A percentile compares a stretch with the other conserved stretches of the same genome.
Evolutionary conservation across 805 yeast genomes (phyloP).

Genomic region (Yueomyces sp.): DNA sequence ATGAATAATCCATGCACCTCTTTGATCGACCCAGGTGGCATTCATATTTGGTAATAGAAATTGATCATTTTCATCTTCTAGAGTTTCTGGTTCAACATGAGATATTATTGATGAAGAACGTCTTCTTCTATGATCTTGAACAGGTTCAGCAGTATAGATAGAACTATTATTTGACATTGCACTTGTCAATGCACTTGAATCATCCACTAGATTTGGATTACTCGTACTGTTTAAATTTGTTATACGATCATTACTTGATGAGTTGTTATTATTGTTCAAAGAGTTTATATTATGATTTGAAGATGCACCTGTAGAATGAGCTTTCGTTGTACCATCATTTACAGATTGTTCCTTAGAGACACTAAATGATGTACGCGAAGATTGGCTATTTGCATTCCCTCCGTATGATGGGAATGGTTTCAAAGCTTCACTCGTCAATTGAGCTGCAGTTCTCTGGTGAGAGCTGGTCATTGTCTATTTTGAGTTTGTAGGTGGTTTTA

Average conservation of each 20-base stretch:
- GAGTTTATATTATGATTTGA: background rate
- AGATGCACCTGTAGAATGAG: background rate
- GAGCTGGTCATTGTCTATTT: background rate
- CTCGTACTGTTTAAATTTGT: background rate
- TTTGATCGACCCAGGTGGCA: conserved; percentile 91
- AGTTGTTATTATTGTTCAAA: background rate
- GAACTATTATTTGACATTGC: background rate
- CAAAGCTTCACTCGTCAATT: conserved; percentile 1
- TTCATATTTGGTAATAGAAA: conserved; percentile 78
- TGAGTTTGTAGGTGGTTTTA: no score
- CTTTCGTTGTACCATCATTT: background rate
- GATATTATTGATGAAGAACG: conserved; percentile 84
- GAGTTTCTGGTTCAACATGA: conserved; percentile 84
- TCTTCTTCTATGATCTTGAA: conserved; percentile 36
- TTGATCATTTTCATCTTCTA: conserved; percentile 88
- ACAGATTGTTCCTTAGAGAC: background rate
- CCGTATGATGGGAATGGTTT: conserved; percentile 22
- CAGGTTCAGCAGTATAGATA: conserved; percentile 15
- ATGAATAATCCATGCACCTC: conserved; percentile 95
- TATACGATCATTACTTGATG: background rate
- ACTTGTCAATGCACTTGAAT: background rate
- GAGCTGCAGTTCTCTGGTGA: background rate
- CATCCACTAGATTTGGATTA: background rate
- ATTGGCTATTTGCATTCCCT: background rate
- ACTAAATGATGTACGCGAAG: background rate